phyloP scores from a whole-genome alignment of 257 asterid species.

The Cruciata laevipes region DNA sequence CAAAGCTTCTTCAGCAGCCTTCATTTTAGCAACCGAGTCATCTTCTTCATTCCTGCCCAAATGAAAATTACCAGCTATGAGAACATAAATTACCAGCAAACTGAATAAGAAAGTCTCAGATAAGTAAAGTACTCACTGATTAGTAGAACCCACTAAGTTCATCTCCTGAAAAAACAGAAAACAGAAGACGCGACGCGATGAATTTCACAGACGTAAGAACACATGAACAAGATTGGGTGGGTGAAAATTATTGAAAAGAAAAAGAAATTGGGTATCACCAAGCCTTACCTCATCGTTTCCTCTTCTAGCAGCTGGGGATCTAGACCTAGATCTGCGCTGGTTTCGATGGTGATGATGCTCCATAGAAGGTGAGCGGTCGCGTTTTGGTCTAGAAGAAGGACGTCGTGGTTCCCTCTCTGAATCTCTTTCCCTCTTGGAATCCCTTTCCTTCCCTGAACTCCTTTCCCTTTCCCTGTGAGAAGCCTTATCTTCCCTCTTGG shows the following conservation, averaged over 20 bases:
- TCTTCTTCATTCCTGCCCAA: conserved; percentile 53
- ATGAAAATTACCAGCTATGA: conserved; percentile 4
- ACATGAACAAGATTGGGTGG: neutral
- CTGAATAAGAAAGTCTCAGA: neutral
- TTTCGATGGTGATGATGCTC: conserved; percentile 45
- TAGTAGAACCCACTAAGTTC: conserved; percentile 45
- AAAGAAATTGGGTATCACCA: conserved; percentile 59
- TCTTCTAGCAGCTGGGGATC: conserved; percentile 44
- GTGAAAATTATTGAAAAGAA: conserved; percentile 11
- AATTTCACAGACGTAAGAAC: conserved; percentile 5
- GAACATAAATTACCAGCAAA: neutral
- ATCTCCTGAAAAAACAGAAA: conserved; percentile 45
- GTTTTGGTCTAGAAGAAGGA: conserved; percentile 43
- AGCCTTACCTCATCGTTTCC: conserved; percentile 83
- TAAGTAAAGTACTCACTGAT: conserved; percentile 42
- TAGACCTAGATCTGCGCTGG: conserved; percentile 69
- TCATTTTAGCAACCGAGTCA: conserved; percentile 79
- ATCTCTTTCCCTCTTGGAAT: neutral
- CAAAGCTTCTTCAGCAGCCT: conserved; percentile 70
- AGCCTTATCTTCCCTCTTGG: neutral
- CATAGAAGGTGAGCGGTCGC: conserved; percentile 43
- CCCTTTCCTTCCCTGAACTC: neutral
- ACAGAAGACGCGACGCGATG: conserved; percentile 25
- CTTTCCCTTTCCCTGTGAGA: neutral
- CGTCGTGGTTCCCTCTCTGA: conserved; percentile 17